Evolutionary conservation across 2,329 filamentous ascomycete species (phyloP), one percentile per base, ranked within the genome.

Genomic region (Scytalidium lignicola): DNA sequence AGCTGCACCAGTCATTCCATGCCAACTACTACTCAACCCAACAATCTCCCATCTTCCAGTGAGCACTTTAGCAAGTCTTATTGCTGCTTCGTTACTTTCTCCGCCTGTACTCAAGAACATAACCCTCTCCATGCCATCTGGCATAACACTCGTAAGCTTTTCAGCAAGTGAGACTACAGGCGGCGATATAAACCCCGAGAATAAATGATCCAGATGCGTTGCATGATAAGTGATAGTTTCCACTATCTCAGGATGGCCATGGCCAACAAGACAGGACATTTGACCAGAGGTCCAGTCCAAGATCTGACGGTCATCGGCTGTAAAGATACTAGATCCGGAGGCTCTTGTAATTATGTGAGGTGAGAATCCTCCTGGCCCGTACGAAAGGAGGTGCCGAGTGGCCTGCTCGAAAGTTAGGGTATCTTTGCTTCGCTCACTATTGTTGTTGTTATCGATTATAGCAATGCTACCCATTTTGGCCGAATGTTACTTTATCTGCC

Each of bases 41-140:
- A 83, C 77, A 43, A 85, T 72, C 59, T 84, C 79, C 54, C 81
- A 84, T 45, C 79, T 83, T 1, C 80, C 79, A 0, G 80, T 84
- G 57, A 74, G 80, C 13, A 69, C 66, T 56, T 85, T 85, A 10
- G 81, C 80, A 53, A 85, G 70, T 50, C 79, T 76, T 50, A 84
- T 79, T 2, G 81, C 81, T 3, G 78, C 79, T 55, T 85, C 81
- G 51, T 72, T 78, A 44, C 68, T 72, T 60, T 82, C 78, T 7
- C 70, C 71, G 1, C 78, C 78, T 0, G 78, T 82, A 46, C 67
- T 76, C 9, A 80, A 66, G 53, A 82, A 81, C 58, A 81, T 75
- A 0, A 76, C 70, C 51, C 78, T 76, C 48, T 76, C 72, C 0
- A 82, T 64, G 0, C 66, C 70, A 0, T 62, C 55, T 0, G 77